phyloP scores from a whole-genome alignment of 2,329 filamentous ascomycete genomes.

The Beauveria sp. region DNA sequence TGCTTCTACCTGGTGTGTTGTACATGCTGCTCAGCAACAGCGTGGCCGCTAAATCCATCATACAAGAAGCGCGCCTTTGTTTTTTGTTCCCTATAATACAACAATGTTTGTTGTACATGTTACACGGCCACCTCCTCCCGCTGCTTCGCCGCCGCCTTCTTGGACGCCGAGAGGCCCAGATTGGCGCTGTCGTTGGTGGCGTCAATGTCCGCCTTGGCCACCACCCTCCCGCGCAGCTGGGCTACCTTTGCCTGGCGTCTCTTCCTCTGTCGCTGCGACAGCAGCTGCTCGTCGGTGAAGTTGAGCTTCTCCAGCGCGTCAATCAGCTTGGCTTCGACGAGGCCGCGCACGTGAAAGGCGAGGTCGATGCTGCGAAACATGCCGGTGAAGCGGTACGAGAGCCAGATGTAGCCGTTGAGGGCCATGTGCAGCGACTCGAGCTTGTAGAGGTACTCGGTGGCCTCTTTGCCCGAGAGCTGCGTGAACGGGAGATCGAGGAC shows the following conservation, averaged over 20 bases:
- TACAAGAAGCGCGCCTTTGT: neutral
- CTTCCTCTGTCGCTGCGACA: constrained; percentile 18
- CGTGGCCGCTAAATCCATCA: neutral
- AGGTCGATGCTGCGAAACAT: constrained; percentile 69
- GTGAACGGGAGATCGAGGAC: constrained; percentile 57
- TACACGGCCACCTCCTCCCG: neutral
- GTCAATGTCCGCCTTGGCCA: neutral
- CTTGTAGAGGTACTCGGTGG: constrained; percentile 51
- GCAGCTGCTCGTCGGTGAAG: constrained; percentile 30
- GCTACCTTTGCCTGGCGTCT: constrained; percentile 17
- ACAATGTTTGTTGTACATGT: neutral
- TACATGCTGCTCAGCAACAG: neutral
- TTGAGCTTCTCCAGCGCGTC: constrained; percentile 41
- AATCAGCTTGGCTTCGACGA: constrained; percentile 69
- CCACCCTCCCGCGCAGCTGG: neutral
- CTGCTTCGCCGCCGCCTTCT: neutral
- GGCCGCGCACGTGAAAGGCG: constrained; percentile 68
- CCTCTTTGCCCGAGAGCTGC: constrained; percentile 24
- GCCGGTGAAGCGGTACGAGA: constrained; percentile 80
- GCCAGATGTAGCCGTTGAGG: constrained; percentile 83
- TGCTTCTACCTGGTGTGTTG: neutral
- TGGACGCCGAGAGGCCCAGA: neutral
- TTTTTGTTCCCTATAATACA: neutral
- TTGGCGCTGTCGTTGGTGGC: neutral
- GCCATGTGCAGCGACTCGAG: constrained; percentile 76